A percentile compares a stretch with the other conserved stretches of the same genome.
Evolutionary conservation across 257 asterid genomes (phyloP).

Genomic region (Capsicum baccatum): DNA sequence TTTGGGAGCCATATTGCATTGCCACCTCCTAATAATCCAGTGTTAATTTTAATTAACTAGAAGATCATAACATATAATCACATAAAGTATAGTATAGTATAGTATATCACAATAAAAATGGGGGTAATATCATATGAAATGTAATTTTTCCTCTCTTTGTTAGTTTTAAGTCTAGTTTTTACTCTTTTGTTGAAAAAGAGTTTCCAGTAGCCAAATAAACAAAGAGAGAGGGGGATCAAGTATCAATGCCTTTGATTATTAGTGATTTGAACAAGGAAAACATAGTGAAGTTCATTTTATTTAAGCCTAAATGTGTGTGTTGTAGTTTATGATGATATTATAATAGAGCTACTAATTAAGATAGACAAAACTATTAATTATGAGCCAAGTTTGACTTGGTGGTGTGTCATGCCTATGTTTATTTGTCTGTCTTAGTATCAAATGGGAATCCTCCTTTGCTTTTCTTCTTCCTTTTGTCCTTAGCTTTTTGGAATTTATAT

Average conservation of each 20-base stretch:
- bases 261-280: conserved; percentile 21
- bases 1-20: conserved; percentile 33
- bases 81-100: neutral
- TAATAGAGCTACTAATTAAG: neutral
- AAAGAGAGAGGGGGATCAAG: neutral
- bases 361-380: neutral
- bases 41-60: conserved; percentile 13
- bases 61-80: conserved; percentile 15
- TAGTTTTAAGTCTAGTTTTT: conserved; percentile 16
- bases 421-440: conserved; percentile 7
- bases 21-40: conserved; percentile 30
- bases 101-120: conserved; percentile 19
- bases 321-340: neutral
- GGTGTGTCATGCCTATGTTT: neutral
- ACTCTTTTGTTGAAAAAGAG: conserved; percentile 28
- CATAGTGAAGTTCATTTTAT: neutral
- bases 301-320: neutral
- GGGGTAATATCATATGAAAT: neutral
- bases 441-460: neutral
- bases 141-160: conserved; percentile 30
- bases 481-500: neutral
- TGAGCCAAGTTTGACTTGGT: conserved; percentile 26
- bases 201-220: conserved; percentile 20
- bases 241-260: conserved; percentile 8
- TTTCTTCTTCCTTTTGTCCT: neutral